Evolutionary conservation across 306 rosid genomes (phyloP).

Genomic region (Fagus sylvatica): DNA sequence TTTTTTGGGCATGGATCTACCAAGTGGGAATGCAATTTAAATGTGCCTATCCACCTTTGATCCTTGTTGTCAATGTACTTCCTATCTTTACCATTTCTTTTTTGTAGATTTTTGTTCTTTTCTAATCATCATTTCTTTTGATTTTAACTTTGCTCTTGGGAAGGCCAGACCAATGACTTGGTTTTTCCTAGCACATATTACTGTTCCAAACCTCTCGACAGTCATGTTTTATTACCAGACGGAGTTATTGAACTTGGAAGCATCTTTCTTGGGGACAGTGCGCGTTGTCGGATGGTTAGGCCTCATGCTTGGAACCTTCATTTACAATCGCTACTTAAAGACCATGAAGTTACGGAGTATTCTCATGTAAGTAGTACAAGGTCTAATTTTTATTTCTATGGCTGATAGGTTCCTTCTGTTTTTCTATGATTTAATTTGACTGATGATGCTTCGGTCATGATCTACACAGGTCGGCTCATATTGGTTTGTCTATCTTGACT

Average conservation of each 20-base stretch:
- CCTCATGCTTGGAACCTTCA: constrained; percentile 75
- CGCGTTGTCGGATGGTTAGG: constrained; percentile 82
- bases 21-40: background rate
- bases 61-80: background rate
- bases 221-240: constrained; percentile 78
- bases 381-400: background rate
- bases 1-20: background rate
- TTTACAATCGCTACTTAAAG: constrained; percentile 63
- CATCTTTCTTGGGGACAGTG: constrained; percentile 75
- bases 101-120: background rate
- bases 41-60: background rate
- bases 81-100: constrained; percentile 6
- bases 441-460: constrained; percentile 26
- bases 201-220: constrained; percentile 72
- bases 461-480: constrained; percentile 60
- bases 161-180: constrained; percentile 78
- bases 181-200: constrained; percentile 76
- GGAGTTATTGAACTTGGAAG: constrained; percentile 68
- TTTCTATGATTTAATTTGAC: constrained; percentile 10
- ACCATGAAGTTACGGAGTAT: constrained; percentile 66
- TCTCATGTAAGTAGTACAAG: constrained; percentile 58
- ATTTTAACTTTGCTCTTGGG: constrained; percentile 30
- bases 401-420: background rate
- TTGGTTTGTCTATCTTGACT: constrained; percentile 60
- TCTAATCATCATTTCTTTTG: constrained; percentile 25